phyloP scores from a whole-genome alignment of 495 filamentous ascomycete species.

The Neurospora hispaniola region DNA sequence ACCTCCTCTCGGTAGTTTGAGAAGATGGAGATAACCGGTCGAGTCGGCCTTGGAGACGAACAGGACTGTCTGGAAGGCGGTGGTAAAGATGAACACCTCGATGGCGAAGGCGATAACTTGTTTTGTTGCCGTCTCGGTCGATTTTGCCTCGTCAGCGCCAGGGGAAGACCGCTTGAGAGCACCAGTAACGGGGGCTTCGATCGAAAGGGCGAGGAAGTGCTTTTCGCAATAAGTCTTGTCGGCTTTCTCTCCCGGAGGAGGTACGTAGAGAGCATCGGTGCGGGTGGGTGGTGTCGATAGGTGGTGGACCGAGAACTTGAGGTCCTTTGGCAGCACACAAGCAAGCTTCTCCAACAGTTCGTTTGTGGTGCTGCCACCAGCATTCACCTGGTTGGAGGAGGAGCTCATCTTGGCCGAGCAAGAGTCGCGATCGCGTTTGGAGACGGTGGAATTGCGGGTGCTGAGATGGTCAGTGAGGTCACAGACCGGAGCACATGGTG shows the following conservation, averaged over 20 bases:
- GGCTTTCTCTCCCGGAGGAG: conserved; percentile 56
- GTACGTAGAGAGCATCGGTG: conserved; percentile 64
- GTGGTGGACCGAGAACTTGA: conserved; percentile 69
- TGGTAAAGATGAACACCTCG: conserved; percentile 60
- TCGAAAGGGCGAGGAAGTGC: conserved; percentile 72
- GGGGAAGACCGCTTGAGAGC: conserved; percentile 17
- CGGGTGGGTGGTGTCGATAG: conserved; percentile 72
- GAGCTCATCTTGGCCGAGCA: background rate
- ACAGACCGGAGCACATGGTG: background rate
- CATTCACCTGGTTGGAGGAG: background rate
- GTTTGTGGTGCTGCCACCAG: background rate
- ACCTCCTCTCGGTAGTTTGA: conserved; percentile 46
- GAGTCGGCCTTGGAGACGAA: conserved; percentile 98
- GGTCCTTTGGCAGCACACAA: conserved; percentile 56
- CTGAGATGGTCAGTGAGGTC: background rate
- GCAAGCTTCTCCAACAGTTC: conserved; percentile 46
- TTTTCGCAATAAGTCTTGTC: conserved; percentile 76
- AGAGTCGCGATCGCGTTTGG: background rate
- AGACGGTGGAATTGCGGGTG: background rate
- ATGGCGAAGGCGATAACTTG: conserved; percentile 39
- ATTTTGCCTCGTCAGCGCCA: conserved; percentile 19
- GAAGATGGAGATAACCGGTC: conserved; percentile 69
- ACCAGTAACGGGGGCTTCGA: conserved; percentile 24
- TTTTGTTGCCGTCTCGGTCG: background rate
- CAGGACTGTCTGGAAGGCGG: conserved; percentile 66